Conservation (phyloP, 345 rosid genomes). For the Boechera retrofracta region DNA sequence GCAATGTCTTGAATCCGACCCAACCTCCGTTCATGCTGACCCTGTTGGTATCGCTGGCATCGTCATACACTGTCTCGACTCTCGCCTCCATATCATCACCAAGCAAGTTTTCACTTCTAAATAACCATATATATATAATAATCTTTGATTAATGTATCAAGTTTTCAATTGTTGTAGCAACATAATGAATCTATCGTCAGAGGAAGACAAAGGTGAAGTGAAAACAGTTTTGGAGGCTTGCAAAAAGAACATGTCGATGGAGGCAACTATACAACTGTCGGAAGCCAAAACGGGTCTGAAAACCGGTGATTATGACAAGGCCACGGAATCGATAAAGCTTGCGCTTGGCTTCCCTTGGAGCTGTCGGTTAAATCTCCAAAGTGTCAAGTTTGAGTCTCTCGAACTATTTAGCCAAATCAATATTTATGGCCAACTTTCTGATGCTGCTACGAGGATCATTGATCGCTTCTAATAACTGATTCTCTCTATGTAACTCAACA, state of each 20-base stretch:
- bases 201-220: neutral
- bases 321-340: neutral
- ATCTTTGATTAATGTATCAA: neutral
- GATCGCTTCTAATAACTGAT: conserved; percentile 24
- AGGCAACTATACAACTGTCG: neutral
- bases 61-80: conserved; percentile 30
- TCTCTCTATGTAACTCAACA: neutral
- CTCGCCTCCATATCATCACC: conserved; percentile 23
- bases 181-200: neutral
- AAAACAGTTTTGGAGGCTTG: conserved; percentile 8
- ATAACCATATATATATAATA: neutral
- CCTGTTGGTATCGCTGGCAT: conserved; percentile 28
- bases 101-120: conserved; percentile 19
- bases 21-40: conserved; percentile 3
- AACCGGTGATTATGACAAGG: conserved; percentile 24
- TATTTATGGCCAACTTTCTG: conserved; percentile 6
- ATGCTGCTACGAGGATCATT: conserved; percentile 30
- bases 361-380: neutral
- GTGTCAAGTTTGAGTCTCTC: neutral
- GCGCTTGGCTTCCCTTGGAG: neutral
- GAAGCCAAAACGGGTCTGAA: neutral
- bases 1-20: conserved; percentile 37
- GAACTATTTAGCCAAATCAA: neutral
- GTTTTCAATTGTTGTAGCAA: neutral
- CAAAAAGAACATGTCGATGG: neutral